Conservation (phyloP, 164 flowering plant genomes). For the Liquidambar formosana region DNA sequence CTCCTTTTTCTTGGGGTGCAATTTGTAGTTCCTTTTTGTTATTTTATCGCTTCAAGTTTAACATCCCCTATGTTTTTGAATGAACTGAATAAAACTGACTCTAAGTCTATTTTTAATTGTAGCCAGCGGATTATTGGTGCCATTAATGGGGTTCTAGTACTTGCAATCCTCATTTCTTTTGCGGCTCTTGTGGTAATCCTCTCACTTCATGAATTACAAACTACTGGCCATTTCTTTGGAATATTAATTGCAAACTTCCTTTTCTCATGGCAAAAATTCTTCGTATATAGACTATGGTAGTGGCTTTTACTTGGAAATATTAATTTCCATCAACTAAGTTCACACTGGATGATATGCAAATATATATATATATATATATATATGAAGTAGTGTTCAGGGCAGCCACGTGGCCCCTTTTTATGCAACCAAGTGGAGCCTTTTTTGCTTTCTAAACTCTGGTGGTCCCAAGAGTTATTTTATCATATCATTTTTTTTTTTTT, state of each 20-base stretch:
- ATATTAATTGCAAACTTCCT: neutral
- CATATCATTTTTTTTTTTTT: no score
- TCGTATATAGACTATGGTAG: neutral
- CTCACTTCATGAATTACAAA: slow-evolving; percentile 4
- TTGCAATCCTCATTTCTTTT: slow-evolving; percentile 68
- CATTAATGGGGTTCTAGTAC: slow-evolving; percentile 70
- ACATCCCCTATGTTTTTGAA: neutral
- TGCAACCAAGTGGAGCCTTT: no score
- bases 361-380: no score
- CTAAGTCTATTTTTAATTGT: slow-evolving; percentile 17
- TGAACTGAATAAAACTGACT: slow-evolving; percentile 10
- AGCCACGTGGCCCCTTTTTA: no score
- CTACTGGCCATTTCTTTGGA: neutral
- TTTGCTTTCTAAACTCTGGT: no score
- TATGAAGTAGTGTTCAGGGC: no score
- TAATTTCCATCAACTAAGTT: neutral
- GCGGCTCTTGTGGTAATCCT: slow-evolving; percentile 78
- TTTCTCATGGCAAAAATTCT: neutral
- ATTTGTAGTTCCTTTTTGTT: neutral
- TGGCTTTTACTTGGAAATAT: neutral
- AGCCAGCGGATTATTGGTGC: slow-evolving; percentile 92
- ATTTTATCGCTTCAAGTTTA: neutral
- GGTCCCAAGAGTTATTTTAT: no score
- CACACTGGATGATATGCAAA: no score
- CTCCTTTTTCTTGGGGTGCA: no score